Conservation (phyloP, 2,329 filamentous ascomycete genomes). For the Trichoderma sp. region DNA sequence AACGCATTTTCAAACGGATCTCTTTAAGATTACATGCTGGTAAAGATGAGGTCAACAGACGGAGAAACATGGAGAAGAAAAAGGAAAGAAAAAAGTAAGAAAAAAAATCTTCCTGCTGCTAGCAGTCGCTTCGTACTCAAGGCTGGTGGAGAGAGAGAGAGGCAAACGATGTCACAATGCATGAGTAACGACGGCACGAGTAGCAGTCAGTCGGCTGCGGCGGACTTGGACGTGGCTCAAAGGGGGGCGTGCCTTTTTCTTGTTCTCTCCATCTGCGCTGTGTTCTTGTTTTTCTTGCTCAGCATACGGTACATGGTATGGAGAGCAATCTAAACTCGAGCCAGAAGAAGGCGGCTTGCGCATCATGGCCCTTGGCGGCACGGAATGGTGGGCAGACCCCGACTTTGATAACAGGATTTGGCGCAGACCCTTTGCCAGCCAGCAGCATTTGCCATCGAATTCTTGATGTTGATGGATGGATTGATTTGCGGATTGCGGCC, state of each 20-base stretch:
- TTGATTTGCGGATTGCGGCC: not conserved
- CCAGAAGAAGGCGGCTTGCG: not conserved
- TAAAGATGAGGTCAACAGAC: not conserved
- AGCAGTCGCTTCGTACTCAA: not conserved
- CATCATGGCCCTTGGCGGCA: conserved; percentile 11
- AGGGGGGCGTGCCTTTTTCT: not conserved
- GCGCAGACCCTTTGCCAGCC: not conserved
- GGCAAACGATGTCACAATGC: conserved; percentile 23
- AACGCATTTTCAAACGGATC: not conserved
- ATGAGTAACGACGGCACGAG: conserved; percentile 17
- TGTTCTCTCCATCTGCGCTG: not conserved
- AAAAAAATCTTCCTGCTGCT: not conserved
- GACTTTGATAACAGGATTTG: conserved; percentile 18
- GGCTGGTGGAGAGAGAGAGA: not conserved
- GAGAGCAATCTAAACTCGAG: not conserved
- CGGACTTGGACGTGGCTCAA: conserved; percentile 11
- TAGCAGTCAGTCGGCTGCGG: not conserved
- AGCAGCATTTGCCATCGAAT: conserved; percentile 1
- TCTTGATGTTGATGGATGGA: not conserved
- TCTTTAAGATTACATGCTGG: not conserved
- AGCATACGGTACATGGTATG: not conserved
- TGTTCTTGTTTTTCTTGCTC: not conserved
- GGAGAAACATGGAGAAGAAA: not conserved
- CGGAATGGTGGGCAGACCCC: conserved; percentile 18
- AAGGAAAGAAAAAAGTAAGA: not conserved